These are phyloP conservation scores for Phytophthora meadii DNA, from an alignment of 352 stramenopile species.

Conservation along the genomic window DNA sequence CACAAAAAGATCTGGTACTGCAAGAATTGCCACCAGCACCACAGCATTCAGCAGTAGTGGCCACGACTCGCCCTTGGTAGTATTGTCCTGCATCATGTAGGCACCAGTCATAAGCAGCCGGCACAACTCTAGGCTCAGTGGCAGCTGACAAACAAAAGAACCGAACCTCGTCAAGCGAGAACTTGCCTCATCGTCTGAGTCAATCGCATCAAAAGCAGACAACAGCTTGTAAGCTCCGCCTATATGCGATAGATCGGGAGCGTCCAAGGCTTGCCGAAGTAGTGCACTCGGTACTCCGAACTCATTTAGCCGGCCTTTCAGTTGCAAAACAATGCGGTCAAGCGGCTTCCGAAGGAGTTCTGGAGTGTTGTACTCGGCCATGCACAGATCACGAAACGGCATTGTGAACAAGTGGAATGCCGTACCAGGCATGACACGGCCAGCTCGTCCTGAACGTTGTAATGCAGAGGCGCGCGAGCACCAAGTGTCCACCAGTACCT, in stretches of 20 bases:
- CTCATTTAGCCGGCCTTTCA: constrained; percentile 76
- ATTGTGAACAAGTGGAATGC: constrained; percentile 91
- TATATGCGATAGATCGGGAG: constrained; percentile 72
- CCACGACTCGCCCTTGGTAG: constrained; percentile 36
- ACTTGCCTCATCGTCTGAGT: constrained; percentile 55
- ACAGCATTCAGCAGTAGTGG: constrained; percentile 62
- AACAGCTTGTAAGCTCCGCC: constrained; percentile 82
- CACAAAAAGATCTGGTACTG: constrained; percentile 75
- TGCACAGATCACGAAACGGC: constrained; percentile 68
- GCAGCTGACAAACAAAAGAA: constrained; percentile 80
- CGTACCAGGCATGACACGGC: constrained; percentile 92
- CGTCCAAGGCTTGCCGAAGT: constrained; percentile 71
- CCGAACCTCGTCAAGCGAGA: constrained; percentile 80
- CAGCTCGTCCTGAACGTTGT: constrained; percentile 88
- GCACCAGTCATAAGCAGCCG: constrained; percentile 73
- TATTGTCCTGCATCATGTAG: constrained; percentile 47
- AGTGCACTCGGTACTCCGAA: constrained; percentile 78
- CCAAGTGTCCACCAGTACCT: constrained; percentile 89
- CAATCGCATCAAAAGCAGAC: constrained; percentile 72
- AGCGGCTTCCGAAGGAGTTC: constrained; percentile 86
- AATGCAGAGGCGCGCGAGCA: constrained; percentile 94
- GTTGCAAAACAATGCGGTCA: constrained; percentile 78
- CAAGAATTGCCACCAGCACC: constrained; percentile 71
- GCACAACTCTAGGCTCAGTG: constrained; percentile 78
- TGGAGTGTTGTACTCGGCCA: constrained; percentile 83